Evolutionary conservation across 495 filamentous ascomycete genomes (phyloP).

Genomic region (Niebla homalea): DNA sequence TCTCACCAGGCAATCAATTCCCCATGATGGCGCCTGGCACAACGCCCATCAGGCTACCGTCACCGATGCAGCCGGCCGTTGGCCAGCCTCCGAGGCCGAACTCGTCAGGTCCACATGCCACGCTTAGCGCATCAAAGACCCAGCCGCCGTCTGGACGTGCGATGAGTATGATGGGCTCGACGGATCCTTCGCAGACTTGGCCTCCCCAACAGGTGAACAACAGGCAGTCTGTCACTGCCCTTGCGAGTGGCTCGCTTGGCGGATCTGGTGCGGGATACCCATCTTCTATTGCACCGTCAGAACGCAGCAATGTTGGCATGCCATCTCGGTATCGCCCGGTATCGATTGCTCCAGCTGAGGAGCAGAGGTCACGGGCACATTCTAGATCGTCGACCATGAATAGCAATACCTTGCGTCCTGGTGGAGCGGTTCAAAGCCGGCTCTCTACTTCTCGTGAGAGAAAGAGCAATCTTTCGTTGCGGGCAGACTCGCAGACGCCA

Average conservation of each 20-base stretch:
- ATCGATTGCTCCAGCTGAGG: constrained; percentile 31
- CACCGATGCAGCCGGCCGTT: constrained; percentile 5
- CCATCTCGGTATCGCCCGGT: constrained; percentile 90
- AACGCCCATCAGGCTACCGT: constrained; percentile 17
- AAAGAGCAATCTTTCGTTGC: constrained; percentile 13
- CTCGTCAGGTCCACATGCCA: constrained; percentile 27
- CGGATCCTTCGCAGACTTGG: constrained; percentile 31
- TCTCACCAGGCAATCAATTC: constrained; percentile 14
- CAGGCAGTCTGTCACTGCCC: constrained; percentile 21
- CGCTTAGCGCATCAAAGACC: constrained; percentile 14
- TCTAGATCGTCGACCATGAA: constrained; percentile 26
- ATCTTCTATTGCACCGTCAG: constrained; percentile 76
- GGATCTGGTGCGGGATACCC: constrained; percentile 39
- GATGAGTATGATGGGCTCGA: constrained; percentile 70
- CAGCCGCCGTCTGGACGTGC: constrained; percentile 35
- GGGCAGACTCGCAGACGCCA: constrained; percentile 20
- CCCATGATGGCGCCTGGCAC: constrained; percentile 18
- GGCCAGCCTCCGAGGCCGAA: constrained; percentile 23
- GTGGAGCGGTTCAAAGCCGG: constrained; percentile 11
- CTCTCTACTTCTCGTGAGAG: constrained; percentile 8
- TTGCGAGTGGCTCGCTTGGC: constrained; percentile 20
- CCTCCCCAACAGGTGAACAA: constrained; percentile 10
- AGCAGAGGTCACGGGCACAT: constrained; percentile 21
- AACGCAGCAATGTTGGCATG: constrained; percentile 83
- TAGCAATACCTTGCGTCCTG: constrained; percentile 26